These are phyloP conservation scores for Calonectria fujianensis DNA, from an alignment of 2,329 filamentous ascomycete species.

Conservation along the genomic window DNA sequence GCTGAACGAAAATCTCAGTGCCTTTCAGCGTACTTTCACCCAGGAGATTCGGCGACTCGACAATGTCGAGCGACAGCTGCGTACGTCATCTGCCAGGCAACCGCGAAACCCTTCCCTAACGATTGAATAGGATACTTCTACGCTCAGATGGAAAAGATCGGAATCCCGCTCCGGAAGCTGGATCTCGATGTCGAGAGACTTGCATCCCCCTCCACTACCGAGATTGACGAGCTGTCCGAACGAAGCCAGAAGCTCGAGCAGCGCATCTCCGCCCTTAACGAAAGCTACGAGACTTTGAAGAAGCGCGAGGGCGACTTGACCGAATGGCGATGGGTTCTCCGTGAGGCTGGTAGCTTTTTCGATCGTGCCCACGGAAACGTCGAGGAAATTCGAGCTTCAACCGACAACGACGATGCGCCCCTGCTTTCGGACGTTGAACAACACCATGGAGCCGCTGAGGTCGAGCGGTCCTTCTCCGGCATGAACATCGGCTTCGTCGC, in stretches of 20 bases:
- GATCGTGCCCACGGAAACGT: constrained; percentile 97
- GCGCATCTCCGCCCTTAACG: constrained; percentile 92
- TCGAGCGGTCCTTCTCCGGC: constrained; percentile 91
- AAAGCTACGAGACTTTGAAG: constrained; percentile 99
- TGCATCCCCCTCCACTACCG: constrained; percentile 90
- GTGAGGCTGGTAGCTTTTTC: constrained; percentile 97
- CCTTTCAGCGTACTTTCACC: constrained; percentile 97
- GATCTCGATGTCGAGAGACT: constrained; percentile 93
- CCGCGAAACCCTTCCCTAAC: constrained; percentile 56
- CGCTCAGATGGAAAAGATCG: constrained; percentile 94
- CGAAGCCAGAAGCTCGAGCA: constrained; percentile 95
- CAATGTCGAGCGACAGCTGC: constrained; percentile 97
- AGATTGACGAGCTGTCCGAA: constrained; percentile 97
- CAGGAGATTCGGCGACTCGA: constrained; percentile 98
- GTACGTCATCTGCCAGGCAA: constrained; percentile 72
- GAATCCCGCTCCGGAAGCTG: constrained; percentile 89
- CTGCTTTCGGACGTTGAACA: constrained; percentile 95
- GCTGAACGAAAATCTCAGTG: constrained; percentile 94
- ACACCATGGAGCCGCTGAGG: constrained; percentile 79
- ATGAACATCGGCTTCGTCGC: constrained; percentile 99
- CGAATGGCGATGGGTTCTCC: constrained; percentile 98
- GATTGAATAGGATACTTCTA: constrained; percentile 87
- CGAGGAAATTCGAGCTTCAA: constrained; percentile 94
- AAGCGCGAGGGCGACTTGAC: constrained; percentile 97
- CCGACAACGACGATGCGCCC: constrained; percentile 93